A percentile compares a stretch with the other conserved stretches of the same genome.
Evolutionary conservation across 1,284 basidiomycete genomes (phyloP).

Genomic region (Termitomyces sp.): DNA sequence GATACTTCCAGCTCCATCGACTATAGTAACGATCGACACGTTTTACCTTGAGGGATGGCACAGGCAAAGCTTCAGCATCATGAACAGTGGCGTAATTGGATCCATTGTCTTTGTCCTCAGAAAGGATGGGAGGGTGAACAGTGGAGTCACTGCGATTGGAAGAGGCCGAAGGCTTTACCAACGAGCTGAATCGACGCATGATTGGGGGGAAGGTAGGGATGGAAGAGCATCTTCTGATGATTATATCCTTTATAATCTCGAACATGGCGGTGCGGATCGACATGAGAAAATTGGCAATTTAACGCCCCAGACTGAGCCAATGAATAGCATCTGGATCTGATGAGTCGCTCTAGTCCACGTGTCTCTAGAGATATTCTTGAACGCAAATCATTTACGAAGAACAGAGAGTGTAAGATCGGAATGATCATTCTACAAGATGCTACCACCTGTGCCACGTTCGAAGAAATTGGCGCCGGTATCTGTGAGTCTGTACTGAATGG

Average conservation of each 20-base stretch:
- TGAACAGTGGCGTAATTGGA: slow-evolving; percentile 30
- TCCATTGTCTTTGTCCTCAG: slow-evolving; percentile 9
- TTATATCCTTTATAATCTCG: neutral
- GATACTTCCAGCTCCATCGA: slow-evolving; percentile 51
- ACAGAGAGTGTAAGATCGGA: slow-evolving; percentile 11
- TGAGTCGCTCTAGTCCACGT: neutral
- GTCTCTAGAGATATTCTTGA: neutral
- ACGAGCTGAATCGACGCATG: slow-evolving; percentile 13
- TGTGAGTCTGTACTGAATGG: slow-evolving; percentile 65
- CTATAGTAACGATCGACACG: slow-evolving; percentile 55
- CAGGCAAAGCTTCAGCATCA: slow-evolving; percentile 31
- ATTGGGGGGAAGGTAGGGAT: neutral
- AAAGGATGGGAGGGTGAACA: neutral
- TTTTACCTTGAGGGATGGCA: slow-evolving; percentile 49
- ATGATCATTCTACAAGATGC: slow-evolving; percentile 43
- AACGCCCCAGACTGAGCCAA: neutral
- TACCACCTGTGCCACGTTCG: slow-evolving; percentile 61
- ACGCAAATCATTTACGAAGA: neutral
- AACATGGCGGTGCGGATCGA: neutral
- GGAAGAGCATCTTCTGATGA: neutral
- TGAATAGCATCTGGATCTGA: neutral
- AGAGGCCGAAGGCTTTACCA: slow-evolving; percentile 5
- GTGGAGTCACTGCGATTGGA: neutral
- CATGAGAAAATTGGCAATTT: neutral
- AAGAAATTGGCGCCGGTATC: slow-evolving; percentile 63